Evolutionary conservation across 352 stramenopile genomes (phyloP).

Genomic region (Pythium myriotylum): DNA sequence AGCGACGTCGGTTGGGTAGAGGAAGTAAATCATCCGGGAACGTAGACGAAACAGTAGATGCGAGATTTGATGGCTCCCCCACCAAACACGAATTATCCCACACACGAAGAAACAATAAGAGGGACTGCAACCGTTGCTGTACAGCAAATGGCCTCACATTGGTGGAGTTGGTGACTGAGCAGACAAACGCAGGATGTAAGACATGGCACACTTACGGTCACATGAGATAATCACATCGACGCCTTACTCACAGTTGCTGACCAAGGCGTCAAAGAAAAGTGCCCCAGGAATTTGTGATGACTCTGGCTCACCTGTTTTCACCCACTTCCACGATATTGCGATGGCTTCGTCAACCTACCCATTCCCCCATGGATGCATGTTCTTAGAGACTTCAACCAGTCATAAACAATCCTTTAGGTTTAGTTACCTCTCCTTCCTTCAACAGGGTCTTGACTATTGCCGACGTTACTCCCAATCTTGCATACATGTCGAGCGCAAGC

Average conservation of each 20-base stretch:
- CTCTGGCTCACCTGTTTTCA: slow-evolving; percentile 17
- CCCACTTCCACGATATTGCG: slow-evolving; percentile 16
- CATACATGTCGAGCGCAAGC: slow-evolving; percentile 72
- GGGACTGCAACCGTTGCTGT: slow-evolving; percentile 13
- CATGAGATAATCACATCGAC: no score
- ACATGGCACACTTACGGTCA: neutral
- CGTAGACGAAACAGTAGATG: neutral
- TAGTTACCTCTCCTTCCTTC: slow-evolving; percentile 44
- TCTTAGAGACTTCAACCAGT: neutral
- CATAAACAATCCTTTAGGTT: neutral
- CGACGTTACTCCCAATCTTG: slow-evolving; percentile 46
- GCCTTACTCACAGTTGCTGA: slow-evolving; percentile 10
- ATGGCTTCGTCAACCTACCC: slow-evolving; percentile 23
- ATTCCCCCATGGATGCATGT: neutral
- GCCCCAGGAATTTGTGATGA: slow-evolving; percentile 10
- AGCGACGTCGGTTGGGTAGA: neutral
- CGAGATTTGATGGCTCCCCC: slow-evolving; percentile 15
- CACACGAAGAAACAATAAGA: slow-evolving; percentile 26
- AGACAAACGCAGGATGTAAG: neutral
- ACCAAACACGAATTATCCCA: slow-evolving; percentile 21
- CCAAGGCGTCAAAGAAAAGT: slow-evolving; percentile 18
- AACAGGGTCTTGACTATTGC: slow-evolving; percentile 55
- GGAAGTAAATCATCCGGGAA: slow-evolving; percentile 17
- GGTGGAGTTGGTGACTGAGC: neutral
- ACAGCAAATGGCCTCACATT: slow-evolving; percentile 1